phyloP scores from a whole-genome alignment of 352 stramenopile genomes.

The Globisporangium yorkense region DNA sequence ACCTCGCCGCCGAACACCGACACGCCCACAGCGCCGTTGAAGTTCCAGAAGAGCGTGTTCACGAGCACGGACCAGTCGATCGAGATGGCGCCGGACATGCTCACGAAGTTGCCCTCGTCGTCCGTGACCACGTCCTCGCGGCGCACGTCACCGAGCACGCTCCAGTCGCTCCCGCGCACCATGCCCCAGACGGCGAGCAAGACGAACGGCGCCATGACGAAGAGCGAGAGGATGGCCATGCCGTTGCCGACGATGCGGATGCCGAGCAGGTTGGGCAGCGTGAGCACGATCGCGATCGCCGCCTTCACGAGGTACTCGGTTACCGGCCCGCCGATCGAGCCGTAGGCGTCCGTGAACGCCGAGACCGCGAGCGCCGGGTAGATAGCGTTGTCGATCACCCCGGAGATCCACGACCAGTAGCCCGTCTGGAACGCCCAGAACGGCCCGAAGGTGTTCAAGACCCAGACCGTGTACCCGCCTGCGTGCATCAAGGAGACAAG shows the following conservation, averaged over 20 bases:
- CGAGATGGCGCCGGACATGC: slow-evolving; percentile 25
- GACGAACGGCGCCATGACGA: slow-evolving; percentile 90
- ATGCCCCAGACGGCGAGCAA: slow-evolving; percentile 43
- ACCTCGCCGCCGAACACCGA: slow-evolving; percentile 89
- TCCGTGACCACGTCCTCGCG: slow-evolving; percentile 30
- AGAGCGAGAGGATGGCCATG: slow-evolving; percentile 66
- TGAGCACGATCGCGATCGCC: slow-evolving; percentile 27
- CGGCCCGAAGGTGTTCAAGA: slow-evolving; percentile 86
- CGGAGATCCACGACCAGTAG: slow-evolving; percentile 83
- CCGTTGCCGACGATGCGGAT: slow-evolving; percentile 83
- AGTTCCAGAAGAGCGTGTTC: slow-evolving; percentile 96
- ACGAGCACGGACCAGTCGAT: slow-evolving; percentile 82
- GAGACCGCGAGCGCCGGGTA: slow-evolving; percentile 80
- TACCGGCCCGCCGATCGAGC: slow-evolving; percentile 19
- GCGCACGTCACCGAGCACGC: slow-evolving; percentile 26
- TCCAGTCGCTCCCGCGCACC: slow-evolving; percentile 23
- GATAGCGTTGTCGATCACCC: slow-evolving; percentile 90
- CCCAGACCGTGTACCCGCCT: slow-evolving; percentile 86
- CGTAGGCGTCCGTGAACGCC: slow-evolving; percentile 34
- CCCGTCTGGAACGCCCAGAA: slow-evolving; percentile 84
- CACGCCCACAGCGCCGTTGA: slow-evolving; percentile 89
- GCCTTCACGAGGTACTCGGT: slow-evolving; percentile 40
- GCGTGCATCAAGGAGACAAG: not conserved
- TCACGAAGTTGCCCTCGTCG: slow-evolving; percentile 26
- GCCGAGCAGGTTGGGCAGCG: slow-evolving; percentile 39